Evolutionary conservation across 2,329 filamentous ascomycete species (phyloP).

Genomic region (Ophiocordyceps robertsii): DNA sequence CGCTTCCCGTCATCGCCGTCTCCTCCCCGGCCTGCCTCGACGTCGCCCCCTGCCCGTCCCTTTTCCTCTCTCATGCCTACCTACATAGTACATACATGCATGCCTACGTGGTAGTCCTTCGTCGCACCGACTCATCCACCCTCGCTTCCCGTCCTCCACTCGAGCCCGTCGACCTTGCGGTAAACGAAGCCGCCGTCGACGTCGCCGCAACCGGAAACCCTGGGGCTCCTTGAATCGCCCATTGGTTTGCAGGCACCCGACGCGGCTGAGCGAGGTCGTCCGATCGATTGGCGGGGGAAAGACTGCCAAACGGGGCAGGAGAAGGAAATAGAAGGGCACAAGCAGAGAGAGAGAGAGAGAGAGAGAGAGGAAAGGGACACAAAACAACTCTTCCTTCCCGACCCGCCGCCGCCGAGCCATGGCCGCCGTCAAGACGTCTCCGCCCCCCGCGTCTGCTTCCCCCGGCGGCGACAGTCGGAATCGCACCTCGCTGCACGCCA

Average conservation of each 20-base stretch:
- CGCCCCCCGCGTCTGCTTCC: slow-evolving; percentile 17
- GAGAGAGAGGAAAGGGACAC: neutral
- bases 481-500: slow-evolving; percentile 5
- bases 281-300: no score
- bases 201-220: no score
- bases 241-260: no score
- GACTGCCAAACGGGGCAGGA: no score
- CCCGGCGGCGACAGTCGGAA: slow-evolving; percentile 9
- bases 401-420: slow-evolving; percentile 10
- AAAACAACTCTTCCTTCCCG: neutral
- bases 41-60: slow-evolving; percentile 1
- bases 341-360: neutral
- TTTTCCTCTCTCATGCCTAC: neutral
- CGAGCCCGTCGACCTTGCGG: neutral
- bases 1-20: slow-evolving; percentile 2
- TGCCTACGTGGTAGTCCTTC: neutral
- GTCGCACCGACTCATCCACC: neutral
- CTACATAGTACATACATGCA: slow-evolving; percentile 1
- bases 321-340: neutral
- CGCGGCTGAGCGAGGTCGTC: no score
- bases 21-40: slow-evolving; percentile 2
- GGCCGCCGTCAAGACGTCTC: slow-evolving; percentile 21
- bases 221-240: no score
- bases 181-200: no score
- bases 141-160: neutral